A percentile compares a stretch with the other conserved stretches of the same genome.
Conservation (phyloP, 176 grass and related monocot genomes). For the Eremochloa ophiuroides region DNA sequence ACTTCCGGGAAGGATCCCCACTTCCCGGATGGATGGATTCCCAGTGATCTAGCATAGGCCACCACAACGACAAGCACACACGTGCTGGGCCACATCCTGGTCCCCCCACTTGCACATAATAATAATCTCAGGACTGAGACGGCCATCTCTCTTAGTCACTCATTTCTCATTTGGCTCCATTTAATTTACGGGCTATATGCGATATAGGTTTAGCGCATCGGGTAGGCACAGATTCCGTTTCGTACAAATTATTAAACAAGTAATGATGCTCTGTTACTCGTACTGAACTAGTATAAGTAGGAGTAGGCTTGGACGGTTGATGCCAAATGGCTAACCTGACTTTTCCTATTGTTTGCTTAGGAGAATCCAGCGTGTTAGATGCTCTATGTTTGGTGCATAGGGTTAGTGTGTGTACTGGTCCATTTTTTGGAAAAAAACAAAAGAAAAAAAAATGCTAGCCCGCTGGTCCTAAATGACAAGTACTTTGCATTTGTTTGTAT, state of each 20-base stretch:
- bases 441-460: not conserved
- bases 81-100: not conserved
- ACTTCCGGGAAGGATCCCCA: slow-evolving; percentile 38
- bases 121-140: not conserved
- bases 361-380: not conserved
- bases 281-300: no score
- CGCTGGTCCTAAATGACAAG: not conserved
- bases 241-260: not conserved
- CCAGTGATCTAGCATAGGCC: not conserved
- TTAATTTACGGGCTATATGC: not conserved
- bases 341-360: not conserved
- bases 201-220: not conserved
- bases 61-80: not conserved
- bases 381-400: not conserved
- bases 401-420: not conserved
- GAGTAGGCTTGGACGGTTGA: no score
- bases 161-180: not conserved
- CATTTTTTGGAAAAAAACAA: not conserved
- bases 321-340: not conserved
- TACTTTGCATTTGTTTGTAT: not conserved
- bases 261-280: not conserved
- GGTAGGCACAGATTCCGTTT: not conserved
- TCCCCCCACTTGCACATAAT: not conserved
- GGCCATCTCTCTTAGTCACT: not conserved
- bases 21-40: no score